Evolutionary conservation across 2,329 filamentous ascomycete genomes (phyloP).

Genomic region (Colletotrichum sp.): DNA sequence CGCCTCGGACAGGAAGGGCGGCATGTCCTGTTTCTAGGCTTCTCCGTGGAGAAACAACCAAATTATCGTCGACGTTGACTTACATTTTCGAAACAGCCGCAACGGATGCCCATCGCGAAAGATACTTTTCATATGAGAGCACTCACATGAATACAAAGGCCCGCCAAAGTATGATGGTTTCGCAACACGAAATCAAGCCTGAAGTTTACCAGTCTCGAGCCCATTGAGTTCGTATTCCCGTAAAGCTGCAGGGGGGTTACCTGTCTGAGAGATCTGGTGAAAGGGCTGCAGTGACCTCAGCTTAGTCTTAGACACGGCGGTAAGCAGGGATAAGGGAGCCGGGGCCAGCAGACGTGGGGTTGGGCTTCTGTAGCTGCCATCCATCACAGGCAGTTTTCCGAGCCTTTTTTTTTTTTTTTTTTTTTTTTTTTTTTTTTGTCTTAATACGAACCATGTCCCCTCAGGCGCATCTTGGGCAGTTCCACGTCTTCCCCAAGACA

Average conservation of each 20-base stretch:
- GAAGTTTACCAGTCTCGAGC: neutral
- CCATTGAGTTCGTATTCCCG: constrained; percentile 8
- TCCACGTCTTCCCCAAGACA: constrained; percentile 2
- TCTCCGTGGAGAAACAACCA: neutral
- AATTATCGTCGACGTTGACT: neutral
- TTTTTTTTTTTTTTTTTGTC: neutral
- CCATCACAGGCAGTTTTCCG: neutral
- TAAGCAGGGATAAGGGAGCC: constrained; percentile 4
- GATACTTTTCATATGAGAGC: neutral
- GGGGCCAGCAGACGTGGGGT: constrained; percentile 12
- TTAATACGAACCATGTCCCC: constrained; percentile 20
- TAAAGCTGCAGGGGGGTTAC: neutral
- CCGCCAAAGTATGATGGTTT: neutral
- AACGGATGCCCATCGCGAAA: neutral
- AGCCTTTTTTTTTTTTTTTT: neutral
- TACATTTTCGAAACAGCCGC: neutral
- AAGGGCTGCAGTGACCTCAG: constrained; percentile 3
- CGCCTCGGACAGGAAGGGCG: neutral
- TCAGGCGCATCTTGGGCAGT: neutral
- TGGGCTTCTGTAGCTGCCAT: neutral
- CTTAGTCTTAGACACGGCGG: neutral
- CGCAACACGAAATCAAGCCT: neutral
- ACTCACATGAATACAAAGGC: neutral
- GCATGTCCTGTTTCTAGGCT: neutral
- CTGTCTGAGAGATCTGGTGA: neutral